Percentiles rank a stretch among this genome's conserved stretches.
Evolutionary conservation across 495 filamentous ascomycete genomes (phyloP).

Genomic region (Umbilicaria muhlenbergii): DNA sequence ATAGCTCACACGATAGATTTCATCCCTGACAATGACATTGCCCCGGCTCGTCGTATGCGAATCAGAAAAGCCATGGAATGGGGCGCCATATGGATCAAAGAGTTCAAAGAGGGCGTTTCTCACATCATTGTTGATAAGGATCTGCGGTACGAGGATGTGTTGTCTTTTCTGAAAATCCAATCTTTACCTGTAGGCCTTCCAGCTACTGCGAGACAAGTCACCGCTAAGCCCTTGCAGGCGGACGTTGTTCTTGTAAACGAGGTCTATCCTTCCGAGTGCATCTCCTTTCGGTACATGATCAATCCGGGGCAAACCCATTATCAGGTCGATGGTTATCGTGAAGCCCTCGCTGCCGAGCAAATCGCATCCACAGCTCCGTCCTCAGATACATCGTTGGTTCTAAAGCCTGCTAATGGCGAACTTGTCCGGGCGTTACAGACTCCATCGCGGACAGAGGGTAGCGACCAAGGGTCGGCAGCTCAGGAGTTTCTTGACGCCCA

Average conservation of each 20-base stretch:
- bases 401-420: conserved; percentile 4
- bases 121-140: conserved; percentile 71
- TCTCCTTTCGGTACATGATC: conserved; percentile 41
- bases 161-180: conserved; percentile 37
- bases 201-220: conserved; percentile 5
- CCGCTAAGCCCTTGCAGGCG: conserved; percentile 25
- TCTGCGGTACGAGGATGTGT: conserved; percentile 49
- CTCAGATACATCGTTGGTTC: background rate
- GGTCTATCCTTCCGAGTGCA: conserved; percentile 64
- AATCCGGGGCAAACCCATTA: conserved; percentile 45
- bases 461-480: background rate
- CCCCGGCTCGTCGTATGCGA: conserved; percentile 45
- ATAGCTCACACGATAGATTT: conserved; percentile 34
- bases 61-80: conserved; percentile 63
- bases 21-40: conserved; percentile 63
- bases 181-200: conserved; percentile 28
- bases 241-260: conserved; percentile 54
- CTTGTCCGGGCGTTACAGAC: conserved; percentile 3
- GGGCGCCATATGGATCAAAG: conserved; percentile 50
- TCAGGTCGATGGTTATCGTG: conserved; percentile 29
- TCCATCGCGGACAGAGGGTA: conserved; percentile 7
- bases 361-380: background rate
- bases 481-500: too few species aligned
- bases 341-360: background rate
- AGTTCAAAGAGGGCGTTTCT: conserved; percentile 38